Percentiles rank a stretch among this genome's conserved stretches.
Conservation (phyloP, 176 grass and related monocot species). For the Hyparrhenia diplandra region DNA sequence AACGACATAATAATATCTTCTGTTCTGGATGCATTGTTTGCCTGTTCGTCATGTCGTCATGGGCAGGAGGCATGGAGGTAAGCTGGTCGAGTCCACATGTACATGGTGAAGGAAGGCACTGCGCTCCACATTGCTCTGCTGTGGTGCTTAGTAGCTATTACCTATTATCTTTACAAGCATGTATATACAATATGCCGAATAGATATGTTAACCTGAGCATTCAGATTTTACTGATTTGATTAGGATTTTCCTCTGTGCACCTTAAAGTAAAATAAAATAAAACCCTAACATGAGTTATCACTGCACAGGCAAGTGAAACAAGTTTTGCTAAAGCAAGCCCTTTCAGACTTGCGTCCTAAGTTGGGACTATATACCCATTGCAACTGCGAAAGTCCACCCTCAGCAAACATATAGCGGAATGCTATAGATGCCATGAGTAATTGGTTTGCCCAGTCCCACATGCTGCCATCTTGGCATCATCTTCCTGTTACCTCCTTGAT, state of each 20-base stretch:
- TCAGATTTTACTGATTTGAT: not conserved
- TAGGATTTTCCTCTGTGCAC: not conserved
- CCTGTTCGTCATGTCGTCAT: conserved; percentile 26
- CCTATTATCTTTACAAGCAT: conserved; percentile 21
- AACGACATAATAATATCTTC: too few species aligned
- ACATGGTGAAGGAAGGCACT: conserved; percentile 38
- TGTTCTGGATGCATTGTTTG: conserved; percentile 33
- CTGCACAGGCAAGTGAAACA: not conserved
- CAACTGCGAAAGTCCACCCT: not conserved
- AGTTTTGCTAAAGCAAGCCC: not conserved
- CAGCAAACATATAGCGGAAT: not conserved
- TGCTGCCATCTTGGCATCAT: not conserved
- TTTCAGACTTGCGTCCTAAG: not conserved
- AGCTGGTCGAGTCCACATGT: conserved; percentile 30
- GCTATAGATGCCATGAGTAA: not conserved
- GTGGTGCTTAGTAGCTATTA: conserved; percentile 23
- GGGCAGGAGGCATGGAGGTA: conserved; percentile 33
- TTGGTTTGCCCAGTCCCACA: not conserved
- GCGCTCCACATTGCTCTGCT: not conserved
- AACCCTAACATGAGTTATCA: not conserved
- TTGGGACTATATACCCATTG: not conserved
- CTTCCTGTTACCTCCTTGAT: not conserved
- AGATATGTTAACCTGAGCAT: not conserved
- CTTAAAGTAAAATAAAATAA: not conserved
- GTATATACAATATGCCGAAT: conserved; percentile 1